Conservation (phyloP, 768 basidiomycete species). For the Lentinula sp. region DNA sequence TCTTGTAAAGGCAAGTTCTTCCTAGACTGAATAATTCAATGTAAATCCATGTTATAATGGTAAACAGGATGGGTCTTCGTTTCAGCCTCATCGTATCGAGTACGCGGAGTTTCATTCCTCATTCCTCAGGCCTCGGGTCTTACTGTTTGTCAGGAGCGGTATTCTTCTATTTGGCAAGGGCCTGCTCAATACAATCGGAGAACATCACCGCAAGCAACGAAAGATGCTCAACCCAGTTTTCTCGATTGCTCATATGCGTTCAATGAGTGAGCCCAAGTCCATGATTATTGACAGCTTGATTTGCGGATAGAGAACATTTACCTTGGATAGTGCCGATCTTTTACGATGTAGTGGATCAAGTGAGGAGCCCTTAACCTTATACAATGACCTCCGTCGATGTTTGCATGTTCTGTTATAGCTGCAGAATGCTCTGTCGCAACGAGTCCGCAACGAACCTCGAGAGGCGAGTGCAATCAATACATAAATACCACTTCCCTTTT, state of each 20-base stretch:
- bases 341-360: slow-evolving; percentile 3
- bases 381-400: background rate
- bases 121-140: too few relatives aligned
- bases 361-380: background rate
- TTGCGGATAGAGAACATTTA: background rate
- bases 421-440: background rate
- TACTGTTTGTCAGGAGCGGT: background rate
- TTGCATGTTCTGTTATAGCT: background rate
- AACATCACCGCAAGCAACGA: slow-evolving; percentile 24
- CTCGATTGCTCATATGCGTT: slow-evolving; percentile 26
- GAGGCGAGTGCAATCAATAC: slow-evolving; percentile 11
- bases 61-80: background rate
- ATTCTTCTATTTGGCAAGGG: background rate
- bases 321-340: background rate
- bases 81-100: background rate
- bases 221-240: slow-evolving; percentile 31
- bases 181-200: background rate
- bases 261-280: slow-evolving; percentile 17
- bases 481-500: background rate
- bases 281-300: background rate
- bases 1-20: background rate
- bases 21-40: background rate
- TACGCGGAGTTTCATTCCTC: background rate
- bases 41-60: background rate
- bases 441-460: background rate